A percentile compares a stretch with the other conserved stretches of the same genome.
Evolutionary conservation across 495 filamentous ascomycete species (phyloP).

Genomic region (Penicillium manginii): DNA sequence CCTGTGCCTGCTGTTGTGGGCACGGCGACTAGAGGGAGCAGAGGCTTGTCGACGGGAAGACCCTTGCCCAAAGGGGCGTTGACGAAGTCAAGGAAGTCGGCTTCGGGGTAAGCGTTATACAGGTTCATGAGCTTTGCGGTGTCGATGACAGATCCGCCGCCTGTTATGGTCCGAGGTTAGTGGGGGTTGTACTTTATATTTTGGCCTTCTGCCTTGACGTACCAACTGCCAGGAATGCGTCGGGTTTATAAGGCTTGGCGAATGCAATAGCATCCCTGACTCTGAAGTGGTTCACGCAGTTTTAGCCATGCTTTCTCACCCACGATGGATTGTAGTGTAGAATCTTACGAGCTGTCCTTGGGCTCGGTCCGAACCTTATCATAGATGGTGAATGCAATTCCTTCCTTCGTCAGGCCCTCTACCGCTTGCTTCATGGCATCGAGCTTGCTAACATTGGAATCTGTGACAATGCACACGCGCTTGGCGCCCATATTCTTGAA

Average conservation of each 20-base stretch:
- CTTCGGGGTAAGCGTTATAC: constrained; percentile 83
- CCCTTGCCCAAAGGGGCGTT: constrained; percentile 94
- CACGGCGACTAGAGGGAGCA: constrained; percentile 85
- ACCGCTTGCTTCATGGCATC: constrained; percentile 84
- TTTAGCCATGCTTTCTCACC: background rate
- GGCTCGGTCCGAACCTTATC: constrained; percentile 82
- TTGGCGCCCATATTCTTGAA: constrained; percentile 86
- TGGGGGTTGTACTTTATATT: background rate
- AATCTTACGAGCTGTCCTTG: constrained; percentile 82
- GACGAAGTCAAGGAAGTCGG: constrained; percentile 95
- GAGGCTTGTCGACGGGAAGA: constrained; percentile 74
- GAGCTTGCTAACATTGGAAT: constrained; percentile 74
- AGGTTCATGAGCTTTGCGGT: constrained; percentile 99
- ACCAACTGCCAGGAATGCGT: constrained; percentile 92
- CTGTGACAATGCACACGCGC: constrained; percentile 89
- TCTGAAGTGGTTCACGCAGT: constrained; percentile 39
- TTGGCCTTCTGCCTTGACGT: constrained; percentile 25
- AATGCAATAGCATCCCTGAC: constrained; percentile 87
- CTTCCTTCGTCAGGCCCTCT: constrained; percentile 74
- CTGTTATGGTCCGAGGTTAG: constrained; percentile 27
- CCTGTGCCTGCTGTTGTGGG: constrained; percentile 96
- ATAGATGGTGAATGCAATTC: constrained; percentile 79
- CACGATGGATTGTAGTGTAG: background rate
- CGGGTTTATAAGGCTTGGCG: constrained; percentile 74
- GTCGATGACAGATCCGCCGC: constrained; percentile 84